Evolutionary conservation across 331 rosid genomes (phyloP).

Genomic region (Quercus phellos): DNA sequence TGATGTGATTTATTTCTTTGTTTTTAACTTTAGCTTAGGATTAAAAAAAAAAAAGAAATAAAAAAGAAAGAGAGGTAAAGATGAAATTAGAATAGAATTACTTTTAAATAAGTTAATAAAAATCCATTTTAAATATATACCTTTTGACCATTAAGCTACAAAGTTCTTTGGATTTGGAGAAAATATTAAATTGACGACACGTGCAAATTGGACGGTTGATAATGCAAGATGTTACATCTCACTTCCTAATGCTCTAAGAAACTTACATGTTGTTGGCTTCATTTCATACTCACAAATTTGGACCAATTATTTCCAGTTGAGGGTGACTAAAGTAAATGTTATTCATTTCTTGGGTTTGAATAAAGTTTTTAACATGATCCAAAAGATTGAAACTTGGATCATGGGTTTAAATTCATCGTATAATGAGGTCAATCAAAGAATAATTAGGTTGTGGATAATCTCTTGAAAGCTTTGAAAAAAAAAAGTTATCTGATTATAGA

Average conservation of each 20-base stretch:
- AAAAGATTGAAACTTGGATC: no score
- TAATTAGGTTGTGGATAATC: neutral
- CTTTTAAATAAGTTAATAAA: constrained; percentile 3
- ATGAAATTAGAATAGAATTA: neutral
- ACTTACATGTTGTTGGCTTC: constrained; percentile 5
- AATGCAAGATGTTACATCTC: constrained; percentile 17
- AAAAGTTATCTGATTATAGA: neutral
- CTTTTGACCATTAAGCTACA: constrained; percentile 3
- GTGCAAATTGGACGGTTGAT: constrained; percentile 25
- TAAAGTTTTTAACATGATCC: no score
- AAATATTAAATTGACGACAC: constrained; percentile 35
- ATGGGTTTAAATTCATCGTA: no score
- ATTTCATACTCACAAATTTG: constrained; percentile 7
- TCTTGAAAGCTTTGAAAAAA: neutral
- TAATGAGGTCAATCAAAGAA: no score
- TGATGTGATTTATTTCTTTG: neutral
- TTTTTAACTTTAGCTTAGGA: neutral
- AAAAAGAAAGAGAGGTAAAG: neutral
- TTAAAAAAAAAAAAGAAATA: no score
- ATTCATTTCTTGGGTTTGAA: no score
- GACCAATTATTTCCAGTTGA: neutral
- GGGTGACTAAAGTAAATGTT: neutral
- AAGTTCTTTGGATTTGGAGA: constrained; percentile 10
- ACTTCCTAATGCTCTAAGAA: constrained; percentile 8
- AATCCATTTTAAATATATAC: neutral